phyloP scores from a whole-genome alignment of 192 early-diverging fungal species.

The Coemansia sp. region DNA sequence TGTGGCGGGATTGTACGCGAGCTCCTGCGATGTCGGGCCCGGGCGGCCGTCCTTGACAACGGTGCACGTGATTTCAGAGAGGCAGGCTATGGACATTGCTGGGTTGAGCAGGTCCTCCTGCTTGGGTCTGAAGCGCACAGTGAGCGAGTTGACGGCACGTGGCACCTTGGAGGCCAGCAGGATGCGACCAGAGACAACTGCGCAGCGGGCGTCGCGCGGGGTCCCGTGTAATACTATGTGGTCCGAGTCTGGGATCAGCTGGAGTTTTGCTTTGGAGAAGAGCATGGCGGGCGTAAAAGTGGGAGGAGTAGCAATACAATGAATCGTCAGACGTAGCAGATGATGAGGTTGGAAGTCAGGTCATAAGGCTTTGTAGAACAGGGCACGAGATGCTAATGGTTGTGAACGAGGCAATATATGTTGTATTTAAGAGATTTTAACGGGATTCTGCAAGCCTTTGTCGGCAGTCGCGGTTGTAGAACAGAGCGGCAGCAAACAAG shows the following conservation, averaged over 20 bases:
- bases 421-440: too few species aligned
- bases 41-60: conserved; percentile 29
- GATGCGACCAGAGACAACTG: conserved; percentile 32
- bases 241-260: conserved; percentile 31
- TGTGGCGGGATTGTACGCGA: conserved; percentile 4
- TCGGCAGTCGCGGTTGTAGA: too few species aligned
- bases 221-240: conserved; percentile 38
- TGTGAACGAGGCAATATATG: too few species aligned
- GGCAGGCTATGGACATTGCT: conserved; percentile 28
- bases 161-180: conserved; percentile 16
- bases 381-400: too few species aligned
- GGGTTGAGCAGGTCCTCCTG: conserved; percentile 43
- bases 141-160: conserved; percentile 30
- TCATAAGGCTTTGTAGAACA: too few species aligned
- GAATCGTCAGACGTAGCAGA: too few species aligned
- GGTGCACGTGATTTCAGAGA: conserved; percentile 24
- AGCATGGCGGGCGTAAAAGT: conserved; percentile 10
- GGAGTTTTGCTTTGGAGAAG: conserved; percentile 32
- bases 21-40: conserved; percentile 6
- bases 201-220: conserved; percentile 32
- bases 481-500: too few species aligned
- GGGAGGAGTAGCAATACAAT: too few species aligned
- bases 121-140: conserved; percentile 34
- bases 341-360: too few species aligned
- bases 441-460: too few species aligned